phyloP scores from a whole-genome alignment of 805 yeast genomes.

The Starmerella floris region DNA sequence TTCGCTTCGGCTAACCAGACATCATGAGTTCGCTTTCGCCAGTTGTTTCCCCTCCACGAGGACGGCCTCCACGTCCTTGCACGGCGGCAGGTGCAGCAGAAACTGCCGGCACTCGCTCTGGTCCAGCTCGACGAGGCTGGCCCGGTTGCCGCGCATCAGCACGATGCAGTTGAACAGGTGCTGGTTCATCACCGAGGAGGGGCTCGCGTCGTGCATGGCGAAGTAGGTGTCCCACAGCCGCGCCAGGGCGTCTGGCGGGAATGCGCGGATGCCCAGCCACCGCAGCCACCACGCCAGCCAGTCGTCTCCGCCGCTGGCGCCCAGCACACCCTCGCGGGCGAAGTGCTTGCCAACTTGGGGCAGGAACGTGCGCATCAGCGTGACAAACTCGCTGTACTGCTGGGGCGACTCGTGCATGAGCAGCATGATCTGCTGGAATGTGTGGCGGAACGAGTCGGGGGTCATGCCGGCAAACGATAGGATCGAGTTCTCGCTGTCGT shows the following conservation, averaged over 20 bases:
- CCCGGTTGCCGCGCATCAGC: slow-evolving; percentile 64
- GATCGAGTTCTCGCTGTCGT: background rate
- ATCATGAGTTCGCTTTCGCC: background rate
- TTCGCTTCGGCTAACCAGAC: no score
- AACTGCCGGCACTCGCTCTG: slow-evolving; percentile 78
- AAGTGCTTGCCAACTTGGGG: slow-evolving; percentile 69
- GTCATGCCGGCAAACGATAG: slow-evolving; percentile 9
- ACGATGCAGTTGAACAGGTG: slow-evolving; percentile 65
- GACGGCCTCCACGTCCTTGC: slow-evolving; percentile 17
- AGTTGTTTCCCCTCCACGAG: slow-evolving; percentile 13
- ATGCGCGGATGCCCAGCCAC: slow-evolving; percentile 74
- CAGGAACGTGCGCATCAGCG: slow-evolving; percentile 44
- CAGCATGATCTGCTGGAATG: slow-evolving; percentile 12
- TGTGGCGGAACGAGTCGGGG: slow-evolving; percentile 1
- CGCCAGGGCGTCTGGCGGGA: slow-evolving; percentile 71
- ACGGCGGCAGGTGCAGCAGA: slow-evolving; percentile 28
- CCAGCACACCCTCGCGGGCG: slow-evolving; percentile 62
- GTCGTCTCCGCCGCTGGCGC: slow-evolving; percentile 49
- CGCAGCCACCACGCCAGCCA: slow-evolving; percentile 95
- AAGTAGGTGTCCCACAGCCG: slow-evolving; percentile 77
- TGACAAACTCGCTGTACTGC: slow-evolving; percentile 38
- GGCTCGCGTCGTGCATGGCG: slow-evolving; percentile 40
- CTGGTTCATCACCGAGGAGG: slow-evolving; percentile 22
- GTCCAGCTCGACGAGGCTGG: slow-evolving; percentile 70
- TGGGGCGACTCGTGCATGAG: slow-evolving; percentile 9